These are phyloP conservation scores for Acer saccharum DNA, from an alignment of 345 rosid genomes.

Conservation along the genomic window DNA sequence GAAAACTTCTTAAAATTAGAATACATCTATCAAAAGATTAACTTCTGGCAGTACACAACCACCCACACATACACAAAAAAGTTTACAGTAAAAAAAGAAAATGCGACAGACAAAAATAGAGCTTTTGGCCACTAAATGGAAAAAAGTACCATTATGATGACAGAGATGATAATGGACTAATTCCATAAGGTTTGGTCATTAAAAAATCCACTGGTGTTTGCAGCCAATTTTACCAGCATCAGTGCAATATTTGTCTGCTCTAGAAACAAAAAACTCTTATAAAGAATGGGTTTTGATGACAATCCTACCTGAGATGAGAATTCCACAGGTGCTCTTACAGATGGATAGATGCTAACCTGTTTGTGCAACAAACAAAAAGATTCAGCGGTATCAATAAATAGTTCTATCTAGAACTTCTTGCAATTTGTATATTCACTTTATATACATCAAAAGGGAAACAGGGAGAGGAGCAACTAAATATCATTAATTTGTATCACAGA, in stretches of 20 bases:
- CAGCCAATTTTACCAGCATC: not conserved
- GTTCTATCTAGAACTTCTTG: not conserved
- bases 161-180: not conserved
- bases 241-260: not conserved
- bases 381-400: not conserved
- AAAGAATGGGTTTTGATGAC: slow-evolving; percentile 9
- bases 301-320: slow-evolving; percentile 69
- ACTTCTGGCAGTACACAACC: not conserved
- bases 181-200: not conserved
- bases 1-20: not conserved
- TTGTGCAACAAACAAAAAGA: not conserved
- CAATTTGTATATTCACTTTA: not conserved
- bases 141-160: not conserved
- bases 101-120: not conserved
- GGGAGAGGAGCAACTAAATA: not conserved
- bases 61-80: not conserved
- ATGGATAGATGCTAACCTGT: slow-evolving; percentile 85
- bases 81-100: not conserved
- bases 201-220: not conserved
- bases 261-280: not conserved
- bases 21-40: not conserved
- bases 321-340: slow-evolving; percentile 85
- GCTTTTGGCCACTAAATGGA: not conserved
- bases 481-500: not conserved
- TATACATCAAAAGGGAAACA: slow-evolving; percentile 1